These are phyloP conservation scores for Drosera capensis DNA, from an alignment of 148 eudicot genomes.

Conservation along the genomic window DNA sequence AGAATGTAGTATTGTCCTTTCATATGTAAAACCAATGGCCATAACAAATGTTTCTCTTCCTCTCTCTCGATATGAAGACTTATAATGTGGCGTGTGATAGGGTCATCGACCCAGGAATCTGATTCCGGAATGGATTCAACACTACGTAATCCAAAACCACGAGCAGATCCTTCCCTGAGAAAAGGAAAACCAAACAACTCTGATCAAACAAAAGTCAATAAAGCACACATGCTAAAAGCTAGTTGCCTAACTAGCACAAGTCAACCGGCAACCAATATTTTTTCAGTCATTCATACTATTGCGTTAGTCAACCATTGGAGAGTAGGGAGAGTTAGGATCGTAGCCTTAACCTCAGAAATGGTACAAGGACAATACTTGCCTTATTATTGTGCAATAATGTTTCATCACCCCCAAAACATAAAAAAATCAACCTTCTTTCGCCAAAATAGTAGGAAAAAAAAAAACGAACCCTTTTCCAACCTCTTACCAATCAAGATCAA, in stretches of 20 bases:
- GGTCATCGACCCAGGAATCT: constrained; percentile 99
- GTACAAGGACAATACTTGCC: too few relatives aligned
- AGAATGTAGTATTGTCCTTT: constrained; percentile 60
- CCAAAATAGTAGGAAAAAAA: too few relatives aligned
- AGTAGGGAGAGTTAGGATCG: too few relatives aligned
- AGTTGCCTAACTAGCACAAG: too few relatives aligned
- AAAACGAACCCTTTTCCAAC: too few relatives aligned
- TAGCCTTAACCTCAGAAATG: too few relatives aligned
- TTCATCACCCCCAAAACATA: too few relatives aligned
- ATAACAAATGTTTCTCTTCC: constrained; percentile 35
- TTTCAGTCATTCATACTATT: too few relatives aligned
- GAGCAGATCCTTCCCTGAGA: constrained; percentile 86
- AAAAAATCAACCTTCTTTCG: too few relatives aligned
- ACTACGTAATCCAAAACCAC: constrained; percentile 74
- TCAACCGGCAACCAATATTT: not conserved
- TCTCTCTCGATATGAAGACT: constrained; percentile 52
- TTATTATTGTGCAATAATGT: too few relatives aligned
- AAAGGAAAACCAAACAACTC: constrained; percentile 7
- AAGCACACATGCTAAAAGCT: not conserved
- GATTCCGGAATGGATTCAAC: constrained; percentile 70
- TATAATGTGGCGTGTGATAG: constrained; percentile 79
- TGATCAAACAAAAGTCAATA: constrained; percentile 2
- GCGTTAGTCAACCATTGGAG: too few relatives aligned
- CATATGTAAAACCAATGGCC: constrained; percentile 77
- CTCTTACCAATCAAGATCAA: too few relatives aligned